A percentile compares a stretch with the other conserved stretches of the same genome.
Conservation (phyloP, 768 basidiomycete genomes). For the Mrakia gelida region DNA sequence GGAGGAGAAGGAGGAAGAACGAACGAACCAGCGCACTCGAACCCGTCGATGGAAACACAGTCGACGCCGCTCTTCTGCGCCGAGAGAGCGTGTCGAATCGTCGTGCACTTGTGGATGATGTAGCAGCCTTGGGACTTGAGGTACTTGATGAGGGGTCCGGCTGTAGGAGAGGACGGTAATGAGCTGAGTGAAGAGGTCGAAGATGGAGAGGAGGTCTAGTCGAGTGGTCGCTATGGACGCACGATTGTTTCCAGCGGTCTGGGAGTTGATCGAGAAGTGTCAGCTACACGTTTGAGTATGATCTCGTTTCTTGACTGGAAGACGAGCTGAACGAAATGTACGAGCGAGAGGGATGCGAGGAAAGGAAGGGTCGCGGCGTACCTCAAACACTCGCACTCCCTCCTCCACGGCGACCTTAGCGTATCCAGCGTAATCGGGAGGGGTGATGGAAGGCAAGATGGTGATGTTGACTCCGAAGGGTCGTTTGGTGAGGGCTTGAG, state of each 20-base stretch:
- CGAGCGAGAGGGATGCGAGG: too few relatives aligned
- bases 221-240: constrained; percentile 38
- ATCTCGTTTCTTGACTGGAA: not conserved
- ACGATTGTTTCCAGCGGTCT: constrained; percentile 87
- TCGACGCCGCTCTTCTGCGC: constrained; percentile 72
- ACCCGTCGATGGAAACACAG: constrained; percentile 80
- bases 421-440: constrained; percentile 66
- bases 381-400: constrained; percentile 77
- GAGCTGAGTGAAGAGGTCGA: not conserved
- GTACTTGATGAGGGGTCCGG: constrained; percentile 69
- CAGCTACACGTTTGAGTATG: not conserved
- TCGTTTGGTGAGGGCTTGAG: constrained; percentile 51
- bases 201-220: constrained; percentile 28
- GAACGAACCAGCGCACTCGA: constrained; percentile 62
- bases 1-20: not conserved
- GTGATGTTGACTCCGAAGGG: constrained; percentile 71
- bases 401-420: constrained; percentile 68
- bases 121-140: constrained; percentile 60
- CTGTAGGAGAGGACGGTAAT: constrained; percentile 45
- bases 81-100: constrained; percentile 46
- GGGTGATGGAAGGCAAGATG: constrained; percentile 72
- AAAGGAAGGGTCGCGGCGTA: not conserved
- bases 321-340: not conserved
- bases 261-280: too few relatives aligned
- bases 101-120: constrained; percentile 69